phyloP scores from a whole-genome alignment of 2,329 filamentous ascomycete species.

The Xylaria multiplex region DNA sequence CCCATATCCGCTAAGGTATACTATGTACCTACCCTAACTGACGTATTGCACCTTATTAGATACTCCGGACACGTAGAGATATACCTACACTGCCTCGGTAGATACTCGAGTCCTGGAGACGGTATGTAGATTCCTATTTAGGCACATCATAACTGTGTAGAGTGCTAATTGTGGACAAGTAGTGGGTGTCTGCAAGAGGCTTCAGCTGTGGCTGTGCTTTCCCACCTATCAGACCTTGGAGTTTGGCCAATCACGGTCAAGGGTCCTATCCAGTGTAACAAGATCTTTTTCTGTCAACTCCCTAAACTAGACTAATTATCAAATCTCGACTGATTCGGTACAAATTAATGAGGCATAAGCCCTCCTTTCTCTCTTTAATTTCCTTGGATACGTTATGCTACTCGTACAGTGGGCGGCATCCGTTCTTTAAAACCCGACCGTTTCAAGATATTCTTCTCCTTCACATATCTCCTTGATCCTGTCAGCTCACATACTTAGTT shows the following conservation, averaged over 20 bases:
- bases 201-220: slow-evolving; percentile 29
- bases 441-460: slow-evolving; percentile 9
- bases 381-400: neutral
- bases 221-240: slow-evolving; percentile 3
- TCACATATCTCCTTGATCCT: slow-evolving; percentile 16
- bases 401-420: neutral
- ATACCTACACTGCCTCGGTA: neutral
- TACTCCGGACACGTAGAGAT: no score
- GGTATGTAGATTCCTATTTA: no score
- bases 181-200: neutral
- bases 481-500: slow-evolving; percentile 22
- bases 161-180: no score
- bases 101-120: neutral
- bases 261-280: slow-evolving; percentile 9
- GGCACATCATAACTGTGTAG: no score
- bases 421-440: slow-evolving; percentile 5
- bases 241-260: slow-evolving; percentile 23
- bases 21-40: no score
- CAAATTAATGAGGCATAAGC: slow-evolving; percentile 12
- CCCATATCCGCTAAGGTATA: neutral
- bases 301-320: slow-evolving; percentile 19
- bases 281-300: slow-evolving; percentile 17
- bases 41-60: no score
- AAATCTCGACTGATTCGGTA: slow-evolving; percentile 10
- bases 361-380: slow-evolving; percentile 20